Evolutionary conservation across 2,329 filamentous ascomycete genomes (phyloP).

Genomic region (Huntiella bhutanensis): DNA sequence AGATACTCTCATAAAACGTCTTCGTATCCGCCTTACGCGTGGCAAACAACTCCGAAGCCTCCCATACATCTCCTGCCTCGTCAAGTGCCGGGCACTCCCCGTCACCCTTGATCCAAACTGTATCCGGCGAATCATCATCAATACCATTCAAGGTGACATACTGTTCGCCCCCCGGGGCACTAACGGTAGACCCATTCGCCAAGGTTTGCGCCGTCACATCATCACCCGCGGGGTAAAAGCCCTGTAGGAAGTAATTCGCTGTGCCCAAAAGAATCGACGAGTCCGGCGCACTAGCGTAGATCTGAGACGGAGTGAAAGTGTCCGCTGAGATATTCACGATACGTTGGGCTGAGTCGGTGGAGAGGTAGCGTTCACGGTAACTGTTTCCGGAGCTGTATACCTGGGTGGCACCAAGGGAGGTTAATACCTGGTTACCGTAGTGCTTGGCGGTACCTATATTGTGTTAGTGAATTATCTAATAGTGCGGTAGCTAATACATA

Average conservation of each 20-base stretch:
- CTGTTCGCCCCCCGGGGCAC: slow-evolving; percentile 18
- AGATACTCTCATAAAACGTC: slow-evolving; percentile 18
- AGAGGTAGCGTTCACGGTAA: slow-evolving; percentile 14
- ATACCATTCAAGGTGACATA: slow-evolving; percentile 18
- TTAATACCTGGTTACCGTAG: slow-evolving; percentile 18
- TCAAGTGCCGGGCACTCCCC: slow-evolving; percentile 18
- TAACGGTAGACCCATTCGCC: slow-evolving; percentile 17
- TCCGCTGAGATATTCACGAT: slow-evolving; percentile 20
- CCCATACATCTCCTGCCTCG: slow-evolving; percentile 15
- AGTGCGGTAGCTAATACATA: slow-evolving; percentile 12
- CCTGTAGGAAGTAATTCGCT: slow-evolving; percentile 20
- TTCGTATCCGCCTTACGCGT: slow-evolving; percentile 16
- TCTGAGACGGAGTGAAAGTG: slow-evolving; percentile 17
- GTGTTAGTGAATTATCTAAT: no score
- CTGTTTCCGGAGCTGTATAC: slow-evolving; percentile 16
- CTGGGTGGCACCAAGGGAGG: slow-evolving; percentile 19
- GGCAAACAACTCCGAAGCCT: slow-evolving; percentile 16
- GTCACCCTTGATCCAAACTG: slow-evolving; percentile 22
- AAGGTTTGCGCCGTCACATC: slow-evolving; percentile 16
- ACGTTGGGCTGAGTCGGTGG: slow-evolving; percentile 14
- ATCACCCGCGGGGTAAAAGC: slow-evolving; percentile 19
- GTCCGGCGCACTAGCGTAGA: slow-evolving; percentile 19
- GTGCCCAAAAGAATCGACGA: slow-evolving; percentile 19
- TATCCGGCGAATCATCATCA: slow-evolving; percentile 18
- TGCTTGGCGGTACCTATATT: slow-evolving; percentile 19